phyloP scores from a whole-genome alignment of 371 early-diverging fungal species.

The Ordospora pajunii region DNA sequence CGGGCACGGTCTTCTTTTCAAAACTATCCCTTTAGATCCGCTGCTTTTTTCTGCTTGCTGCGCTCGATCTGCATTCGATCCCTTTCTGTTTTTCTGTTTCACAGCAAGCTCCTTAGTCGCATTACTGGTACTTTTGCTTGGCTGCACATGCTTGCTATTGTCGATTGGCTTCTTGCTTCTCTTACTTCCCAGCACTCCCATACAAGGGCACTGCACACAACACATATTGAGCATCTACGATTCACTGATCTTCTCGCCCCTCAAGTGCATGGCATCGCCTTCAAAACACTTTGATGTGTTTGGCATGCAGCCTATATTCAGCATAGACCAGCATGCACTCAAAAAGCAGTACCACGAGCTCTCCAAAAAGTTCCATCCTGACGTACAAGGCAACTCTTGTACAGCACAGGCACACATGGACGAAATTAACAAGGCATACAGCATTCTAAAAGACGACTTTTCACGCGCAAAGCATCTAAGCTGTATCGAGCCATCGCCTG shows the following conservation, averaged over 20 bases:
- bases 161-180: not conserved
- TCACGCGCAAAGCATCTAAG: conserved; percentile 38
- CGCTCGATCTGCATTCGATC: not conserved
- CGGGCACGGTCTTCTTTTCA: not conserved
- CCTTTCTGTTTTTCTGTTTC: too few species aligned
- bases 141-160: not conserved
- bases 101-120: not conserved
- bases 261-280: conserved; percentile 6
- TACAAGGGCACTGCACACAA: not conserved
- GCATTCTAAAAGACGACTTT: conserved; percentile 51
- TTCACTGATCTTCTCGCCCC: not conserved
- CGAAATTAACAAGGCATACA: conserved; percentile 44
- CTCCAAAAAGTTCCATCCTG: conserved; percentile 39
- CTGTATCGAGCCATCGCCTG: too few species aligned
- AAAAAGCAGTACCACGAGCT: conserved; percentile 41
- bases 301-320: conserved; percentile 18
- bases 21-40: not conserved
- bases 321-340: conserved; percentile 39
- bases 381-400: not conserved
- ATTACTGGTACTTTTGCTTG: not conserved
- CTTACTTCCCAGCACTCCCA: not conserved
- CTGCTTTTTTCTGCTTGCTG: not conserved
- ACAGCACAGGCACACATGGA: not conserved
- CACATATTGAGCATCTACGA: not conserved
- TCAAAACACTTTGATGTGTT: conserved; percentile 25